Evolutionary conservation across 2,329 filamentous ascomycete species (phyloP).

Genomic region (Paecilomyces sp.): DNA sequence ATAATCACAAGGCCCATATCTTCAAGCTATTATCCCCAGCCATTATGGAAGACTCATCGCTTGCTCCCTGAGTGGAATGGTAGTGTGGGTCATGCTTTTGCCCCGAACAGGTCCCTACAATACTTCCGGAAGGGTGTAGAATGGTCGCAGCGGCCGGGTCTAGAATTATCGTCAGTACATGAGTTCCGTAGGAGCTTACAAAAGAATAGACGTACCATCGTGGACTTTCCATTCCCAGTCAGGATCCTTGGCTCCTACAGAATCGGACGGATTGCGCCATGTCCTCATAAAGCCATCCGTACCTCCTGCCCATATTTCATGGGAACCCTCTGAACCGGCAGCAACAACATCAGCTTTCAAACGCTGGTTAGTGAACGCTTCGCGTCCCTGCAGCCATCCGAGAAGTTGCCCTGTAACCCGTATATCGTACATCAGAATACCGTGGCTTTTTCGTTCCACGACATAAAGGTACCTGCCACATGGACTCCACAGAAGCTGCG

Average conservation of each 20-base stretch:
- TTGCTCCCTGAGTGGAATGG: slow-evolving; percentile 7
- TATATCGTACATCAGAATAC: slow-evolving; percentile 53
- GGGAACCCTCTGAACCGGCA: slow-evolving; percentile 24
- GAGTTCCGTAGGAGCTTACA: background rate
- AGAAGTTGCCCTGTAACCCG: slow-evolving; percentile 47
- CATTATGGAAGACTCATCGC: background rate
- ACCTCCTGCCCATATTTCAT: slow-evolving; percentile 55
- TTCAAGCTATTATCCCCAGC: slow-evolving; percentile 31
- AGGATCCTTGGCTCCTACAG: slow-evolving; percentile 34
- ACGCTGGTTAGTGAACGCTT: slow-evolving; percentile 47
- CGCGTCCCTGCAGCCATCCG: slow-evolving; percentile 41
- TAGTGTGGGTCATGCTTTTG: slow-evolving; percentile 24
- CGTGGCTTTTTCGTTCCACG: slow-evolving; percentile 50
- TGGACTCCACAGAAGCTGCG: slow-evolving; percentile 50
- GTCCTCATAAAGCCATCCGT: slow-evolving; percentile 47
- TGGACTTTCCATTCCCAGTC: slow-evolving; percentile 39
- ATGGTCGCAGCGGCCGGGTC: slow-evolving; percentile 40
- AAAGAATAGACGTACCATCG: slow-evolving; percentile 27
- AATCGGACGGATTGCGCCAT: slow-evolving; percentile 41
- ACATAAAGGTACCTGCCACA: slow-evolving; percentile 54
- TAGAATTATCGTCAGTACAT: slow-evolving; percentile 15
- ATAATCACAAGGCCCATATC: slow-evolving; percentile 26
- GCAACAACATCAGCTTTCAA: slow-evolving; percentile 47
- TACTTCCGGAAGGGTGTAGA: slow-evolving; percentile 40
- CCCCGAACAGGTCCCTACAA: slow-evolving; percentile 46